These are phyloP conservation scores for Colletotrichum siamense DNA, from an alignment of 2,329 filamentous ascomycete species.

Conservation along the genomic window DNA sequence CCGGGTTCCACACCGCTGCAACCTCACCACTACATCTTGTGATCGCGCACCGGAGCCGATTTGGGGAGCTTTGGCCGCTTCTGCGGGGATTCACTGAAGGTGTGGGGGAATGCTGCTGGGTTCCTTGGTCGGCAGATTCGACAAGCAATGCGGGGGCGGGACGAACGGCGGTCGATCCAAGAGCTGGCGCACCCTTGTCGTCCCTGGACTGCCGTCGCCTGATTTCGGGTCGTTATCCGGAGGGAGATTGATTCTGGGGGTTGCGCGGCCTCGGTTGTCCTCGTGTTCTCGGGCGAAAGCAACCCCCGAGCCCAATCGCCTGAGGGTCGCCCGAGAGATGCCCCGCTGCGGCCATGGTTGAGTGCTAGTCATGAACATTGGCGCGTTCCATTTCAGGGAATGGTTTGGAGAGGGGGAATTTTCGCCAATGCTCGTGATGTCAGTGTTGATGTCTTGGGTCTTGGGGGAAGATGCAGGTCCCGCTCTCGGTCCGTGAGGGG, in stretches of 20 bases:
- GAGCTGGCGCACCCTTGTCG: neutral
- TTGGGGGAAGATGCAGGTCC: neutral
- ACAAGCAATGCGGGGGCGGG: slow-evolving; percentile 21
- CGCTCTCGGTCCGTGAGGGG: neutral
- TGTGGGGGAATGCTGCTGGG: neutral
- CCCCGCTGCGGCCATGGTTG: slow-evolving; percentile 13
- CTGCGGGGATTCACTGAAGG: neutral
- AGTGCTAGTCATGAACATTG: neutral
- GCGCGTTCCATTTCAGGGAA: neutral
- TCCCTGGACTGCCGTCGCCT: neutral
- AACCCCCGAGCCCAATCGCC: neutral
- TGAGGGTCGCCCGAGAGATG: slow-evolving; percentile 7
- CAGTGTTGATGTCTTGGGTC: neutral
- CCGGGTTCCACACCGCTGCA: neutral
- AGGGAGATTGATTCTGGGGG: neutral
- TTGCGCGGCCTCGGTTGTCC: neutral
- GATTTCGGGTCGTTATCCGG: neutral
- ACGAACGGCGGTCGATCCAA: neutral
- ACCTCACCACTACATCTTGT: slow-evolving; percentile 1
- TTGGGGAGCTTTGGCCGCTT: slow-evolving; percentile 5
- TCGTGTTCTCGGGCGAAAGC: slow-evolving; percentile 12
- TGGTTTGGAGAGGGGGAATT: neutral
- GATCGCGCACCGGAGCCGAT: neutral
- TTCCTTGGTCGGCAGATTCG: neutral
- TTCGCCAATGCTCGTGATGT: slow-evolving; percentile 19